These are phyloP conservation scores for Brasenia schreberi DNA, from an alignment of 164 flowering plant genomes.

Conservation along the genomic window DNA sequence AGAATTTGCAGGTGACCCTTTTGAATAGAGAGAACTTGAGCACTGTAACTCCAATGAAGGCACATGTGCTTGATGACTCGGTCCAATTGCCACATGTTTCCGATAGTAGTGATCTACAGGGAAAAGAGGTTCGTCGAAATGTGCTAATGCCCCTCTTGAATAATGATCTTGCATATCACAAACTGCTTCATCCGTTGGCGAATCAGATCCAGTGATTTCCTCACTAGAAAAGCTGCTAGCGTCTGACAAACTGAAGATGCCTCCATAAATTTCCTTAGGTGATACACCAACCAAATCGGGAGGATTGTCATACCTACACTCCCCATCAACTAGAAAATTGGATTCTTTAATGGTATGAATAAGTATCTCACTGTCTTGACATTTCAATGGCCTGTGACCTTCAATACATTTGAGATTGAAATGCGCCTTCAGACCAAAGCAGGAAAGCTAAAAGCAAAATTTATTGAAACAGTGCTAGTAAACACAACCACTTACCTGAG, in stretches of 20 bases:
- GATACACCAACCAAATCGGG: conserved; percentile 1
- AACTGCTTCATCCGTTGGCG: neutral
- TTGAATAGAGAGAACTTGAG: neutral
- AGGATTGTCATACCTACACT: neutral
- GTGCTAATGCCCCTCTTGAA: neutral
- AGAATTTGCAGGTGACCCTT: too few relatives aligned
- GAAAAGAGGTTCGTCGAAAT: conserved; percentile 1
- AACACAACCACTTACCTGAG: conserved; percentile 18
- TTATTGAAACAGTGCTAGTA: neutral
- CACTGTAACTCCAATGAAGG: conserved; percentile 19
- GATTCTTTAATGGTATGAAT: conserved; percentile 6
- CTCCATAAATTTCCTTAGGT: neutral
- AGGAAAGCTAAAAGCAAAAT: neutral
- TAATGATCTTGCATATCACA: neutral
- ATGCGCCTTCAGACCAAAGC: neutral
- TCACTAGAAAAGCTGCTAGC: neutral
- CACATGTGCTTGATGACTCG: conserved; percentile 32
- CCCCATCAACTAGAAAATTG: neutral
- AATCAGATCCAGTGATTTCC: neutral
- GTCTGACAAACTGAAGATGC: neutral
- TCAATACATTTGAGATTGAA: conserved; percentile 9
- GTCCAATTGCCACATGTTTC: conserved; percentile 6
- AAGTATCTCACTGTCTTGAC: conserved; percentile 5
- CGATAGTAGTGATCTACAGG: conserved; percentile 4
- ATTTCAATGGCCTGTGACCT: conserved; percentile 12